These are phyloP conservation scores for Aspergillus alliaceus DNA, from an alignment of 2,329 filamentous ascomycete genomes.

Conservation along the genomic window DNA sequence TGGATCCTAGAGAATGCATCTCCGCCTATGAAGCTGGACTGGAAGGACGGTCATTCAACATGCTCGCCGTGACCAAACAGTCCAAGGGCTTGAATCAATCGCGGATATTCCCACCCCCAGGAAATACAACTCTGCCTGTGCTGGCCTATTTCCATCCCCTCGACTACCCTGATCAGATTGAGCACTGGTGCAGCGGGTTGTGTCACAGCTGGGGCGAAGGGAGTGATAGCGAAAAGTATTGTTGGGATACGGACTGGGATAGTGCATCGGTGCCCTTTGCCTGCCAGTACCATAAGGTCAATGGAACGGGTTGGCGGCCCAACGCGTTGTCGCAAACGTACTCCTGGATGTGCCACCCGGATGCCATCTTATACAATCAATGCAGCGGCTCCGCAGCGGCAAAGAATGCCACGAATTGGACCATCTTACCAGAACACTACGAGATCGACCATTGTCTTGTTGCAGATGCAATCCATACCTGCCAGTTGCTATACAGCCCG, in stretches of 20 bases:
- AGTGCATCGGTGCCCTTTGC: not conserved
- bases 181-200: not conserved
- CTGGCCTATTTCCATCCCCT: not conserved
- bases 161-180: not conserved
- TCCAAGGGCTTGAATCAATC: not conserved
- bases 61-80: not conserved
- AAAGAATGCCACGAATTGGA: not conserved
- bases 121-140: not conserved
- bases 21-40: not conserved
- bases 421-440: not conserved
- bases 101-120: not conserved
- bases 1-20: not conserved
- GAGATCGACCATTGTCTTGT: not conserved
- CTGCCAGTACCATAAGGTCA: not conserved
- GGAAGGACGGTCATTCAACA: not conserved
- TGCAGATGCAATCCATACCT: not conserved
- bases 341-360: not conserved
- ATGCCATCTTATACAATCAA: not conserved
- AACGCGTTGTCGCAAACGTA: not conserved
- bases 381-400: not conserved
- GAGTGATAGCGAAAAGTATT: not conserved
- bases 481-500: slow-evolving; percentile 1
- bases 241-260: not conserved
- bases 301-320: not conserved
- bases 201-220: not conserved